These are phyloP conservation scores for Blepharisma japonicum DNA, from an alignment of 73 alveolate species.

Conservation along the genomic window DNA sequence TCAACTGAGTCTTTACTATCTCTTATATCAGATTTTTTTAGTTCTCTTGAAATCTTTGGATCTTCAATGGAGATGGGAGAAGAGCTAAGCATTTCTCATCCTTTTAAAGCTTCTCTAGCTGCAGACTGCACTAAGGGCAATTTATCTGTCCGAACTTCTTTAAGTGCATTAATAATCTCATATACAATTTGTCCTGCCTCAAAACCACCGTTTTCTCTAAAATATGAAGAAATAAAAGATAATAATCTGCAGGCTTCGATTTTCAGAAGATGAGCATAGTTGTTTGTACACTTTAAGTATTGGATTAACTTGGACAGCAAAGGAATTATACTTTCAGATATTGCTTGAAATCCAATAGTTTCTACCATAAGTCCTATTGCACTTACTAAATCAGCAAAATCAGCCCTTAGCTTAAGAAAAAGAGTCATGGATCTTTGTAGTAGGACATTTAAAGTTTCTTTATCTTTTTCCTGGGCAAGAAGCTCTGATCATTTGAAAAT, in stretches of 20 bases:
- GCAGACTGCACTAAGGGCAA: background rate
- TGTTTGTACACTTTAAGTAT: background rate
- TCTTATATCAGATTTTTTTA: background rate
- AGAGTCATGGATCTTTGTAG: background rate
- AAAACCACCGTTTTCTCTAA: too few species aligned
- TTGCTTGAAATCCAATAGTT: background rate
- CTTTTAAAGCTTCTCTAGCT: slow-evolving; percentile 4
- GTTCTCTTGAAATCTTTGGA: background rate
- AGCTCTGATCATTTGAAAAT: background rate
- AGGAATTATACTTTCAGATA: background rate
- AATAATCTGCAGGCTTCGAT: background rate
- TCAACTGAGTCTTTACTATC: background rate
- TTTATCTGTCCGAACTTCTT: background rate
- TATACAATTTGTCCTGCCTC: background rate
- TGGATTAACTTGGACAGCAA: background rate
- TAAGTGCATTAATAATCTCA: background rate
- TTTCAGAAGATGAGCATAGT: background rate
- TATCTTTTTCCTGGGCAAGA: background rate
- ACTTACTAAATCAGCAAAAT: background rate
- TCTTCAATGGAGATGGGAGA: background rate
- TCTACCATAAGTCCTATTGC: background rate
- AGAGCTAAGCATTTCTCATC: background rate
- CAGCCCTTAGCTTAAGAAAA: slow-evolving; percentile 5
- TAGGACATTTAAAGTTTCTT: background rate
- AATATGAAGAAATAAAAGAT: background rate